Evolutionary conservation across 2,329 filamentous ascomycete species (phyloP), one percentile per base, ranked within the genome.

Genomic region (Trichoderma breve): DNA sequence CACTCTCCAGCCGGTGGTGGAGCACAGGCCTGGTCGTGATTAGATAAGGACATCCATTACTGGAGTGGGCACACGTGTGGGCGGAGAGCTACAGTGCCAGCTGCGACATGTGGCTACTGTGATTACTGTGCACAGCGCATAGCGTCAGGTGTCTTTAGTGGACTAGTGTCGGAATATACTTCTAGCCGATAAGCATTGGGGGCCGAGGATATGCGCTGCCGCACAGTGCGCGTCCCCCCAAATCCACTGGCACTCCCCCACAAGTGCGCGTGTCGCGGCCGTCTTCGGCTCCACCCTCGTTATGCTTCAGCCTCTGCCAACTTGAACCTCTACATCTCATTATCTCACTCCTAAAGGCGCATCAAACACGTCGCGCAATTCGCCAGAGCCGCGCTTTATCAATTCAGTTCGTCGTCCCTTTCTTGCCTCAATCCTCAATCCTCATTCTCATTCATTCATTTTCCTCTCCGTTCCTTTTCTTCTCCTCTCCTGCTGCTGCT

Each of bases 351-450:
- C 39, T 65, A 58, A 36, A 71, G 74, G 76, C 71, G 74, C 76
- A 74, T 73, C 73, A 74, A 74, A 53, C 72, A 74, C 71, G 63
- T 75, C 75, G 74, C 74, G 74, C 75, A 71, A 73, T 77, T 74
- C 61, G 55, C 74, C 73, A 72, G 74, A 75, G 75, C 75, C 74
- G 76, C 76, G 75, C 75, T 79, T 76, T 76, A 72, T 79, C 76
- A 76, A 77, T 77, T 74, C 74, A 81, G 80, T 82, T 81, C 78
- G 80, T 82, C 72, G 30, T 70, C 68, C 74, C 63, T 68, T 74
- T 74, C 72, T 71, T 65, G 71, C 68, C 69, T 71, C 55, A 70
- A 4, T 43, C 61, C 73, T 66, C 47, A 34, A 60, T 60, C 68
- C 70, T 64, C 74, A 73, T 58, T 70, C 71, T 64, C 74, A 73